Evolutionary conservation across 495 filamentous ascomycete species (phyloP).

Genomic region (Mytilinidion resinicola): DNA sequence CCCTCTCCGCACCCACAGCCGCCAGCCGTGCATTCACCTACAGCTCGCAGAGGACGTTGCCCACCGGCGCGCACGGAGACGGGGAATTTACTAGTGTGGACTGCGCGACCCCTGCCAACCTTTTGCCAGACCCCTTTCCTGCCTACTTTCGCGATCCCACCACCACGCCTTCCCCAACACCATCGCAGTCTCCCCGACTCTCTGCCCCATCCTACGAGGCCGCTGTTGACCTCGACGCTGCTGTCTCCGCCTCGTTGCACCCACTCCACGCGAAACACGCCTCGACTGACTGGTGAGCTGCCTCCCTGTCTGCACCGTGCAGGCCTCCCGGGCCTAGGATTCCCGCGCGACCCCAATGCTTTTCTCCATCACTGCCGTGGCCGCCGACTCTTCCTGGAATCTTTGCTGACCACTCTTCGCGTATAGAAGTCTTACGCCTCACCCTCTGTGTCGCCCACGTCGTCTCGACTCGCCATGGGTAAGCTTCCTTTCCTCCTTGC

Average conservation of each 20-base stretch:
- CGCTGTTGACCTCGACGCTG: not conserved
- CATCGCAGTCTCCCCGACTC: slow-evolving; percentile 18
- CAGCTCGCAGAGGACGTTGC: not conserved
- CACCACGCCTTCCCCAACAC: slow-evolving; percentile 26
- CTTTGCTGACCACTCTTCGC: slow-evolving; percentile 6
- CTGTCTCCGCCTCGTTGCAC: slow-evolving; percentile 13
- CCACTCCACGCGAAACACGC: slow-evolving; percentile 21
- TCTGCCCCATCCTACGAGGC: slow-evolving; percentile 2
- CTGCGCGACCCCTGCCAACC: slow-evolving; percentile 14
- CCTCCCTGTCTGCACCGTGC: slow-evolving; percentile 11
- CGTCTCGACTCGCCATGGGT: slow-evolving; percentile 34
- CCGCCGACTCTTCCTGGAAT: not conserved
- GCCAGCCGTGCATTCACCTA: too few species aligned
- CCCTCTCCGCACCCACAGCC: too few species aligned
- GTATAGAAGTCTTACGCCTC: slow-evolving; percentile 23
- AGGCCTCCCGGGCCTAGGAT: slow-evolving; percentile 11
- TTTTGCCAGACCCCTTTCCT: slow-evolving; percentile 21
- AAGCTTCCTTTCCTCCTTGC: slow-evolving; percentile 24
- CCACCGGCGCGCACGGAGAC: too few species aligned
- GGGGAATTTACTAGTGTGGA: slow-evolving; percentile 14
- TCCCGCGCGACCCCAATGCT: slow-evolving; percentile 17
- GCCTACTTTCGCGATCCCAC: slow-evolving; percentile 9
- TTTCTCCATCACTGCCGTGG: slow-evolving; percentile 9
- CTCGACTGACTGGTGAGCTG: slow-evolving; percentile 26
- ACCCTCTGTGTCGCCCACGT: slow-evolving; percentile 20